These are phyloP conservation scores for Lasiodiplodia gonubiensis DNA, from an alignment of 2,329 filamentous ascomycete species.

Conservation along the genomic window DNA sequence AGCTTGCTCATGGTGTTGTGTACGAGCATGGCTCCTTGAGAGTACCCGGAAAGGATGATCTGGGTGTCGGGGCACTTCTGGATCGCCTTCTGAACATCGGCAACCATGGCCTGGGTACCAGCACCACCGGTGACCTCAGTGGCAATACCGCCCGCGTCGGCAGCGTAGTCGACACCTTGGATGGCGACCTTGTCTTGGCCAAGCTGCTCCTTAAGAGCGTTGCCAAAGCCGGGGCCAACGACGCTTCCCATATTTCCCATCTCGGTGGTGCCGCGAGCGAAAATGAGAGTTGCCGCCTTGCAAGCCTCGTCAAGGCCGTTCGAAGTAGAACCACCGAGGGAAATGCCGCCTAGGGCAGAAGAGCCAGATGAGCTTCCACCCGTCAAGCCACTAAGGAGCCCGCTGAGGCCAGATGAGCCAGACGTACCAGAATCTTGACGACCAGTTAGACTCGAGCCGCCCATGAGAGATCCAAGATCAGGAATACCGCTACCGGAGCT, in stretches of 20 bases:
- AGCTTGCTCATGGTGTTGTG: constrained; percentile 34
- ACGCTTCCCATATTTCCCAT: constrained; percentile 57
- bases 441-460: constrained; percentile 5
- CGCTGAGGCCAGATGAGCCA: background rate
- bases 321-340: constrained; percentile 38
- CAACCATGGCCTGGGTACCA: constrained; percentile 38
- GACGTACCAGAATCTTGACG: constrained; percentile 12
- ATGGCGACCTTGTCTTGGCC: constrained; percentile 53
- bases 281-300: constrained; percentile 59
- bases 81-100: constrained; percentile 52
- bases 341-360: background rate
- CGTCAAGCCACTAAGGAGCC: background rate
- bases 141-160: constrained; percentile 38
- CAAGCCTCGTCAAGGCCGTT: constrained; percentile 52
- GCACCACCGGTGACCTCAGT: constrained; percentile 36
- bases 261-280: constrained; percentile 62
- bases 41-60: constrained; percentile 55
- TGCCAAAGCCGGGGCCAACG: constrained; percentile 59
- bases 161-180: constrained; percentile 62
- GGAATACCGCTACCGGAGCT: constrained; percentile 4
- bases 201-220: constrained; percentile 50
- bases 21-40: constrained; percentile 43
- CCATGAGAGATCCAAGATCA: background rate
- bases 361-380: constrained; percentile 6
- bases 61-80: constrained; percentile 54